Base-by-base conservation (phyloP, 2,329 filamentous ascomycete genomes). In the Colletotrichum tabaci region DNA sequence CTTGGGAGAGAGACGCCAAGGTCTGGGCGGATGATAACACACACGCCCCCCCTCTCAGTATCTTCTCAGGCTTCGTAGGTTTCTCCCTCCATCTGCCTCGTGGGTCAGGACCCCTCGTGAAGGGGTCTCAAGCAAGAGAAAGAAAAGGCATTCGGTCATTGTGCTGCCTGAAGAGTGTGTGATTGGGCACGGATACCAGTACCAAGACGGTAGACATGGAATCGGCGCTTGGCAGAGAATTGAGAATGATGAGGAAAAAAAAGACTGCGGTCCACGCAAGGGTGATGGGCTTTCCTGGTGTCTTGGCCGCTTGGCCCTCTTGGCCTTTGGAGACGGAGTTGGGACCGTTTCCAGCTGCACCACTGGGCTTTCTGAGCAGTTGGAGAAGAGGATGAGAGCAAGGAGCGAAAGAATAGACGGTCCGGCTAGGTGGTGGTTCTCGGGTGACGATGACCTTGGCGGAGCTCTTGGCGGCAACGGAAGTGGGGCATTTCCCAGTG, bases 401-500 rank as follows among this genome's bases (percentile, higher is more conserved):
- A 30, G 30, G 8, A 30, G 30, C 30, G 30, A 35, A 9, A 35
- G 30, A 35, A 35, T 35, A 35, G 53, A 61, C 46, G 58, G 69
- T 58, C 66, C 69, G 69, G 65, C 35, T 64, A 35, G 52, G 65
- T 64, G 53, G 69, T 72, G 64, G 65, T 72, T 67, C 65, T 61
- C 65, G 65, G 69, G 69, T 72, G 69, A 72, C 60, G 65, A 63
- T 69, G 65, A 69, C 69, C 69, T 72, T 72, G 65, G 69, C 69
- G 68, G 65, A 68, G 40, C 46, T 67, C 68, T 71, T 71, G 68
- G 68, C 68, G 65, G 68, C 16, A 53, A 69, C 69, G 66, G 69
- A 47, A 64, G 65, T 64, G 69, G 69, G 66, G 58, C 58, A 18
- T 38, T 38, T 23, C 56, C 5, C 61, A 55, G 61, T 53, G 69